Percentiles rank a stretch among this genome's conserved stretches.
Evolutionary conservation across 148 eudicot genomes (phyloP).

Genomic region (Cornus controversa): DNA sequence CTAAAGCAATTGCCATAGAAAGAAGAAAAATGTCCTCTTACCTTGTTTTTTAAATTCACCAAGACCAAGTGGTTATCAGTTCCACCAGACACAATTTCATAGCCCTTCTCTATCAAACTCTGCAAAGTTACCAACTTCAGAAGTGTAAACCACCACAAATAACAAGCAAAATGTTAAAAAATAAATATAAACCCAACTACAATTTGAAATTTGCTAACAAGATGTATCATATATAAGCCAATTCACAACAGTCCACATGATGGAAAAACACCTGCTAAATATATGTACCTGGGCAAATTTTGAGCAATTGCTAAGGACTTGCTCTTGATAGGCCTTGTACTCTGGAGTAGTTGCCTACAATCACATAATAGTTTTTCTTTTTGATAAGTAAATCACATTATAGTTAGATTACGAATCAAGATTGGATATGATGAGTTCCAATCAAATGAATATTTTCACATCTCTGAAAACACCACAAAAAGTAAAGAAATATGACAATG

Average conservation of each 20-base stretch:
- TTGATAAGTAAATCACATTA: background rate
- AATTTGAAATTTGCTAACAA: background rate
- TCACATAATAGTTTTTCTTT: background rate
- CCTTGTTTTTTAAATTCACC: constrained; percentile 91
- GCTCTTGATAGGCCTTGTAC: constrained; percentile 97
- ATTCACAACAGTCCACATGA: background rate
- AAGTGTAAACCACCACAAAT: background rate
- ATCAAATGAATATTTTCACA: background rate
- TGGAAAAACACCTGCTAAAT: background rate
- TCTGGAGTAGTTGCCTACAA: constrained; percentile 89
- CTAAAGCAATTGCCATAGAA: background rate
- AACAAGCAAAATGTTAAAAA: background rate
- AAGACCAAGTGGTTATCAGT: constrained; percentile 93
- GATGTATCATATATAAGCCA: background rate
- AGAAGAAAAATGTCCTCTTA: constrained; percentile 23
- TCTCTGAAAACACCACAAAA: background rate
- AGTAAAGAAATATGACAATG: background rate
- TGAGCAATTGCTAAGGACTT: constrained; percentile 84
- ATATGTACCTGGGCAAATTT: constrained; percentile 84
- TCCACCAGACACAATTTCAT: constrained; percentile 97
- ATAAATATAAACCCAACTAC: background rate
- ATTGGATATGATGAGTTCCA: background rate
- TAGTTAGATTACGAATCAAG: background rate
- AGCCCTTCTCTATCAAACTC: constrained; percentile 66
- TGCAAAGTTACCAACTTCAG: constrained; percentile 29